Conservation (phyloP, 2,329 filamentous ascomycete species). For the Pestalotiopsis sp. region DNA sequence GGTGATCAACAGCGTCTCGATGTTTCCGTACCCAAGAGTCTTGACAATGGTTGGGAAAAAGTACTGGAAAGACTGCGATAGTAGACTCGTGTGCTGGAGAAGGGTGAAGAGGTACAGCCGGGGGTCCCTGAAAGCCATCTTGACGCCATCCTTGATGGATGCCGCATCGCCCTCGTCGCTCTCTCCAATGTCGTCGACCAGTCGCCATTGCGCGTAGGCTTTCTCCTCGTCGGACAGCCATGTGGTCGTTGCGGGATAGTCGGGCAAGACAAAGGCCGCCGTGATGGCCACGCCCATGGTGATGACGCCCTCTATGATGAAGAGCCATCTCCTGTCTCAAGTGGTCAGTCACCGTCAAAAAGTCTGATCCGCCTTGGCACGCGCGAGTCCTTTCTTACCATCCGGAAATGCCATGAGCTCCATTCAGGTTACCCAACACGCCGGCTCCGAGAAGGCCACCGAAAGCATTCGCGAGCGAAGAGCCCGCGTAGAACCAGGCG, state of each 20-base stretch:
- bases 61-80: slow-evolving; percentile 62
- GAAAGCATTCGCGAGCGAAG: slow-evolving; percentile 52
- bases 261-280: slow-evolving; percentile 44
- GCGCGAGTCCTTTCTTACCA: slow-evolving; percentile 25
- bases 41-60: slow-evolving; percentile 68
- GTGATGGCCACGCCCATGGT: slow-evolving; percentile 39
- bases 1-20: slow-evolving; percentile 59
- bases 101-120: slow-evolving; percentile 56
- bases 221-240: slow-evolving; percentile 57
- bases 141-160: slow-evolving; percentile 46
- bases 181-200: slow-evolving; percentile 51
- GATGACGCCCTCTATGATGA: slow-evolving; percentile 44
- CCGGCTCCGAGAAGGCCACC: slow-evolving; percentile 53
- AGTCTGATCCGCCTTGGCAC: background rate
- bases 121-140: slow-evolving; percentile 49
- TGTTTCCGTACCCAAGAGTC: slow-evolving; percentile 58
- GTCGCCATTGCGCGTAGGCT: slow-evolving; percentile 53
- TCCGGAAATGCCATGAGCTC: slow-evolving; percentile 38
- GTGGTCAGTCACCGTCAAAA: background rate
- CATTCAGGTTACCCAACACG: slow-evolving; percentile 45
- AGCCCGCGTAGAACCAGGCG: slow-evolving; percentile 49
- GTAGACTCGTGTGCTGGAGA: slow-evolving; percentile 53
- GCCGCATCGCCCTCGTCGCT: slow-evolving; percentile 41
- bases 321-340: slow-evolving; percentile 35
- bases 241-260: slow-evolving; percentile 54